Evolutionary conservation across 257 asterid species (phyloP).

Genomic region (Solanum rostratum): DNA sequence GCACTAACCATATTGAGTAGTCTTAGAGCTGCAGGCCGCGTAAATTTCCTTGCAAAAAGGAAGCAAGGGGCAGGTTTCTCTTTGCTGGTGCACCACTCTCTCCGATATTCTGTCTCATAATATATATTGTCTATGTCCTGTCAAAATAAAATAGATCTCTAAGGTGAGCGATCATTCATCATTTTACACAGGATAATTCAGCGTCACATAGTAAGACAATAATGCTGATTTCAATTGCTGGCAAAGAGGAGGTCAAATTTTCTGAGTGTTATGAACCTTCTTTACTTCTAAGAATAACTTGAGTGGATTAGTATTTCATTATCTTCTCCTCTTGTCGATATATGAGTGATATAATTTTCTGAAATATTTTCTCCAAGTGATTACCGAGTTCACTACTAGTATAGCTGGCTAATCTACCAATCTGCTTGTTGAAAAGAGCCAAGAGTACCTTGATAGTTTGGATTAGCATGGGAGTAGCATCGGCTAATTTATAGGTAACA

Average conservation of each 20-base stretch:
- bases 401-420: background rate
- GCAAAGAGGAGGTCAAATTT: background rate
- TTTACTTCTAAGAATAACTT: background rate
- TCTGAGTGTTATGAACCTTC: background rate
- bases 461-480: slow-evolving; percentile 62
- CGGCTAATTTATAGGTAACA: slow-evolving; percentile 76
- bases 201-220: background rate
- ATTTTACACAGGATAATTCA: background rate
- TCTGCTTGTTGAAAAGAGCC: background rate
- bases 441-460: slow-evolving; percentile 74
- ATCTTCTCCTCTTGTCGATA: background rate
- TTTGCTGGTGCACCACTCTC: slow-evolving; percentile 97
- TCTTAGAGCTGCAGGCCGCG: slow-evolving; percentile 81
- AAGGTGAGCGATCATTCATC: background rate
- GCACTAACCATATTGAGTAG: slow-evolving; percentile 69
- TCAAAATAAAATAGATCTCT: background rate
- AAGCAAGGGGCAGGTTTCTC: slow-evolving; percentile 87
- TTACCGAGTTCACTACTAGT: background rate
- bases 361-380: background rate
- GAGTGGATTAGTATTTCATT: background rate
- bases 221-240: background rate
- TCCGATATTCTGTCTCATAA: slow-evolving; percentile 83
- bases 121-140: slow-evolving; percentile 77
- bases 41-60: slow-evolving; percentile 87
- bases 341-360: background rate